These are phyloP conservation scores for Brassica cretica DNA, from an alignment of 345 rosid genomes.

Conservation along the genomic window DNA sequence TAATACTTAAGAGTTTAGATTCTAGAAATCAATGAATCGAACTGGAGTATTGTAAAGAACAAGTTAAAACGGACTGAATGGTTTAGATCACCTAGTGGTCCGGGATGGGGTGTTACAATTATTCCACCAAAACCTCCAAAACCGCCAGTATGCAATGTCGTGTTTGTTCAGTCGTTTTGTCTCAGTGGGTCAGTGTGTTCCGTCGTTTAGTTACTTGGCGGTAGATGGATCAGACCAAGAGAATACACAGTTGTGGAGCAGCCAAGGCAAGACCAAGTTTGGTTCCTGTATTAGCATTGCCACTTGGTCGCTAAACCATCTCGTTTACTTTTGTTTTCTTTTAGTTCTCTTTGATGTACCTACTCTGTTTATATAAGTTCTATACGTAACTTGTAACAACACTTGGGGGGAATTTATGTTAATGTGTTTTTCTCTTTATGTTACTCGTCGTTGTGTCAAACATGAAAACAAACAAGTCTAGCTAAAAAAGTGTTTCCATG, in stretches of 20 bases:
- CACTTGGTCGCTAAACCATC: not conserved
- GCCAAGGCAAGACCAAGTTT: not conserved
- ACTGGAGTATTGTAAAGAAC: too few relatives aligned
- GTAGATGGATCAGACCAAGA: not conserved
- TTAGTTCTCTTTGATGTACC: not conserved
- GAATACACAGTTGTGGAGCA: not conserved
- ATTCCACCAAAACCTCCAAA: conserved; percentile 25
- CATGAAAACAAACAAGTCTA: not conserved
- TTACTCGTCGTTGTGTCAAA: not conserved
- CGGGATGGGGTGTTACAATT: not conserved
- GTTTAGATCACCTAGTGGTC: not conserved
- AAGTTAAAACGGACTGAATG: not conserved
- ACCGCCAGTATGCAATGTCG: not conserved
- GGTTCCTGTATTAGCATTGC: not conserved
- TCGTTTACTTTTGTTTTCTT: not conserved
- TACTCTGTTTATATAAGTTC: not conserved
- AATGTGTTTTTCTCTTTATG: not conserved
- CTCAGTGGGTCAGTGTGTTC: not conserved
- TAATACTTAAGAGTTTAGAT: too few relatives aligned
- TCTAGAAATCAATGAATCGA: too few relatives aligned
- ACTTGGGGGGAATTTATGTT: not conserved
- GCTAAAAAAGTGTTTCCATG: not conserved
- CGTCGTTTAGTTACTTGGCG: not conserved
- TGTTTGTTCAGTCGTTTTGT: not conserved
- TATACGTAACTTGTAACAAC: not conserved